Evolutionary conservation across 1,284 basidiomycete genomes (phyloP), one percentile per base, ranked within the genome.

Genomic region (Ustilago crameri): DNA sequence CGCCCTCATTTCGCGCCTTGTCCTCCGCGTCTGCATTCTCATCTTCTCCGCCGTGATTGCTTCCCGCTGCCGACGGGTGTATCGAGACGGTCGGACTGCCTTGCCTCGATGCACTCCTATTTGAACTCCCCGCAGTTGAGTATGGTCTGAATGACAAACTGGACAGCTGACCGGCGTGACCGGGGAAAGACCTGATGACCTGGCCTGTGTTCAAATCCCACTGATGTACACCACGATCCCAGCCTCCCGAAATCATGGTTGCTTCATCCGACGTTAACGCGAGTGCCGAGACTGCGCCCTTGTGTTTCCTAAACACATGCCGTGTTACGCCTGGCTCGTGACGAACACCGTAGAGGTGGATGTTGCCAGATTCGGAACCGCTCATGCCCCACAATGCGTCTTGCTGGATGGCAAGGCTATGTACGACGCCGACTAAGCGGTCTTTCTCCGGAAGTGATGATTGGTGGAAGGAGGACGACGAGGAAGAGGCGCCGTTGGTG

Each of bases 151-250:
- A 87, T 18, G 90, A 89, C 41, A 98, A 85, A 14, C 90, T 89
- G 3, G 93, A 90, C 12, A 98, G 88, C 82, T 98, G 95, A 2
- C 93, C 90, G 24, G 91, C 90, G 79, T 96, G 93, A 0, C 91
- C 88, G 0, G 88, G 89, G 79, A 92, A 98, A 38, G 87, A 89
- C 43, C 94, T 89, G 5, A 91, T 87, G 32, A 87, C 86, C 73
- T 92, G 88, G 1, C 96, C 96, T 0, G 91, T 95, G 79, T 98
- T 92, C 47, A 98, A 87, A 84, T 98, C 95, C 95, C 96, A 98
- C 89, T 96, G 92, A 93, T 97, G 81, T 4, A 94, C 90, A 65
- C 91, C 89, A 3, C 93, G 91, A 82, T 98, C 96, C 95, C 95
- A 98, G 2, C 93, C 91, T 5, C 93, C 95, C 78, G 92, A 95